Conservation (phyloP, 495 filamentous ascomycete genomes). For the Penicillium waksmanii region DNA sequence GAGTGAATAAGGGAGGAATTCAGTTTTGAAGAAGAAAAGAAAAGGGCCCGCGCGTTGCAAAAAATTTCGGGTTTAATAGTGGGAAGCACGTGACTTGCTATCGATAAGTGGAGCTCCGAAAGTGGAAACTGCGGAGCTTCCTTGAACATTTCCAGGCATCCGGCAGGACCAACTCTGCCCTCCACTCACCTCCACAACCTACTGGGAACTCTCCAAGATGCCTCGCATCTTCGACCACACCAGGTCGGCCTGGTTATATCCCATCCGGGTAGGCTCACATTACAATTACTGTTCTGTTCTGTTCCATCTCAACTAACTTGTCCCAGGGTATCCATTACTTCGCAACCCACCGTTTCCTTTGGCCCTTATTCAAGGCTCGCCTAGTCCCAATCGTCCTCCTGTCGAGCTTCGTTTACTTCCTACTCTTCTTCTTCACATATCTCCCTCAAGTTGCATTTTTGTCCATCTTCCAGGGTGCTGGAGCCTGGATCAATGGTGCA, state of each 20-base stretch:
- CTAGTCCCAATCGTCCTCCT: constrained; percentile 62
- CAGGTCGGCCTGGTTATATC: constrained; percentile 59
- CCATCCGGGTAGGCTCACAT: constrained; percentile 48
- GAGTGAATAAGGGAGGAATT: constrained; percentile 54
- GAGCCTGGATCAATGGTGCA: constrained; percentile 65
- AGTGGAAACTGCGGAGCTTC: neutral
- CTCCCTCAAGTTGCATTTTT: constrained; percentile 67
- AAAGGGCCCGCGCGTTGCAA: constrained; percentile 25
- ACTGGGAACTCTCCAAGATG: constrained; percentile 16
- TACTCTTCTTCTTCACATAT: constrained; percentile 65
- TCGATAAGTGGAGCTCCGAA: constrained; percentile 41
- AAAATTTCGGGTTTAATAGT: constrained; percentile 31
- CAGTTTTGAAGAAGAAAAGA: constrained; percentile 47
- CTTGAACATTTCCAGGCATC: constrained; percentile 5
- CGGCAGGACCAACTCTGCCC: neutral
- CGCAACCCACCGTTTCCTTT: constrained; percentile 62
- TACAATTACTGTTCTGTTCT: neutral
- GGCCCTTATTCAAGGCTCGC: constrained; percentile 61
- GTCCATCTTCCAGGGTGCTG: constrained; percentile 60
- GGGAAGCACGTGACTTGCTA: constrained; percentile 30
- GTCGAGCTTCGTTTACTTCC: constrained; percentile 60
- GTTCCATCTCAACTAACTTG: neutral
- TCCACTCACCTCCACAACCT: neutral
- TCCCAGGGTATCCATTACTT: constrained; percentile 64
- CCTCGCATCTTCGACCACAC: constrained; percentile 30